These are phyloP conservation scores for Centella asiatica DNA, from an alignment of 129 eudicot genomes.

Conservation along the genomic window DNA sequence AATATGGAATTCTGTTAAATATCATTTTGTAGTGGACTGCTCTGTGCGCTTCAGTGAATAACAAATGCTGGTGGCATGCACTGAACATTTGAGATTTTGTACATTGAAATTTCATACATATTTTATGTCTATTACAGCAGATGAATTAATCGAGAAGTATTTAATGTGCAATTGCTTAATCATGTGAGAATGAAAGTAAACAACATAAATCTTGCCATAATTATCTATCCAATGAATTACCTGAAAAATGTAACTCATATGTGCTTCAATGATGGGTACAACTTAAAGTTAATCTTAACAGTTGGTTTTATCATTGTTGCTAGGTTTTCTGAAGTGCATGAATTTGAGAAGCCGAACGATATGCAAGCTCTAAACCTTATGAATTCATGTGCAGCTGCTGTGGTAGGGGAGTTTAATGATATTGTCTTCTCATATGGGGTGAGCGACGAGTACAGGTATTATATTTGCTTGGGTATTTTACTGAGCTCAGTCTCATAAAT, in stretches of 20 bases:
- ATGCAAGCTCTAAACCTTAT: constrained; percentile 80
- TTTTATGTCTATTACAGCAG: neutral
- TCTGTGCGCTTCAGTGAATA: too few species aligned
- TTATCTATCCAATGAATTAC: neutral
- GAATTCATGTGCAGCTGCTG: constrained; percentile 84
- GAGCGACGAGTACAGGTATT: constrained; percentile 92
- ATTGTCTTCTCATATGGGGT: constrained; percentile 80
- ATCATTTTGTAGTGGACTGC: too few species aligned
- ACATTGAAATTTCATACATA: too few species aligned
- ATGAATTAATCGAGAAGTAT: neutral
- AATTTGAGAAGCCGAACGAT: constrained; percentile 91
- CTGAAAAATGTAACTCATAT: too few species aligned
- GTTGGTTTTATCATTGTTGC: constrained; percentile 6
- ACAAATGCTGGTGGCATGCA: too few species aligned
- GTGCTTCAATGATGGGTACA: too few species aligned
- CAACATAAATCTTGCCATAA: neutral
- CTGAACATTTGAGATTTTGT: too few species aligned
- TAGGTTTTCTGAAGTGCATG: constrained; percentile 85
- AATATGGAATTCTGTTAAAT: neutral
- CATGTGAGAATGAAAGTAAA: neutral
- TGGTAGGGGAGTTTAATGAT: constrained; percentile 60
- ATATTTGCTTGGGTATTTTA: neutral
- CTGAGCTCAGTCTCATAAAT: neutral
- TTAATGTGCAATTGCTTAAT: neutral
- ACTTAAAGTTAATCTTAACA: constrained; percentile 3